Conservation (phyloP, 106 monocot genomes). For the Phalaenopsis aphrodite region DNA sequence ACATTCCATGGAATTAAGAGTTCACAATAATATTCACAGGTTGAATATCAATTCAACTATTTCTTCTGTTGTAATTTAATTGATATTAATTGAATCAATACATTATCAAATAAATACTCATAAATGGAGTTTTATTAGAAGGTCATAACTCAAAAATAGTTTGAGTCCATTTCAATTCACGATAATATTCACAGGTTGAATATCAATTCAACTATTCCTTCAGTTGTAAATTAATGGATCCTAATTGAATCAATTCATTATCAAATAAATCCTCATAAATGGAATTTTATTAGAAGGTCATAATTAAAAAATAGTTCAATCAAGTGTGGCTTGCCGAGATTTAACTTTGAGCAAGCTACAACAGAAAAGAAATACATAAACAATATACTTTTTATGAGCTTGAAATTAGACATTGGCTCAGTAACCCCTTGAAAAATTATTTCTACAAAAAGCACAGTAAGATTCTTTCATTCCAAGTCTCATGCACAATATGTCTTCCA, state of each 20-base stretch:
- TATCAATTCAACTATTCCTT: neutral
- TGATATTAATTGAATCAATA: neutral
- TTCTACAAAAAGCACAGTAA: neutral
- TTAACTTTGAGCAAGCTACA: neutral
- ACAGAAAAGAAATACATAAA: neutral
- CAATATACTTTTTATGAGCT: neutral
- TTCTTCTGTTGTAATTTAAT: neutral
- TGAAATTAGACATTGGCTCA: neutral
- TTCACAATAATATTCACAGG: neutral
- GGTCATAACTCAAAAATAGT: neutral
- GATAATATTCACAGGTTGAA: neutral
- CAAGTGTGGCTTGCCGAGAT: neutral
- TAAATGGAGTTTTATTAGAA: neutral
- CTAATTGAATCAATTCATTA: neutral
- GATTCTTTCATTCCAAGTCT: neutral
- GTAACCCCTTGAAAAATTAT: neutral
- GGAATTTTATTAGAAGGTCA: neutral
- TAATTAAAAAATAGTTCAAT: neutral
- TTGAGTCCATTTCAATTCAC: neutral
- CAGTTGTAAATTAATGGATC: neutral
- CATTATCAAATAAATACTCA: neutral
- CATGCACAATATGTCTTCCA: neutral
- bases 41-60: neutral
- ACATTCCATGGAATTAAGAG: neutral
- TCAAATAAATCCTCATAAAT: neutral